These are phyloP conservation scores for Sugiyamaella lignohabitans DNA, from an alignment of 805 yeast genomes.

Conservation along the genomic window DNA sequence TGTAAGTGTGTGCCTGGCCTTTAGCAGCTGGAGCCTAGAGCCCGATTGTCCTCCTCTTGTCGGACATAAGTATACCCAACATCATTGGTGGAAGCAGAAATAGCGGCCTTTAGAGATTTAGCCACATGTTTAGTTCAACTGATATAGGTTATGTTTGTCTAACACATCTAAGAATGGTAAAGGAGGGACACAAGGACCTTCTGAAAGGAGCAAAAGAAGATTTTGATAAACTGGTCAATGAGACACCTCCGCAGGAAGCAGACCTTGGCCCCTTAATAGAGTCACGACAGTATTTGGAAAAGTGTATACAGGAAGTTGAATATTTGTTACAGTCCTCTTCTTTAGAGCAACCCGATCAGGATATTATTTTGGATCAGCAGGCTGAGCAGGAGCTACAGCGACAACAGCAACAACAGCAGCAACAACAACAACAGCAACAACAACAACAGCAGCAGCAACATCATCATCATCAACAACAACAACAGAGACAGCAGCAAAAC, in stretches of 20 bases:
- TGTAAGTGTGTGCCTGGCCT: slow-evolving; percentile 3
- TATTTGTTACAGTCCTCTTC: slow-evolving; percentile 26
- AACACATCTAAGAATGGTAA: not conserved
- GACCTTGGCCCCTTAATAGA: slow-evolving; percentile 24
- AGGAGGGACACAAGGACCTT: not conserved
- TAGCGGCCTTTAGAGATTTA: not conserved
- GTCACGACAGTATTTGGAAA: slow-evolving; percentile 29
- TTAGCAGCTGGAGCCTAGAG: too few relatives aligned
- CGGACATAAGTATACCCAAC: not conserved
- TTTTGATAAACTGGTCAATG: slow-evolving; percentile 2
- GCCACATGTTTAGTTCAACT: too few relatives aligned
- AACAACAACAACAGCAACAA: not conserved
- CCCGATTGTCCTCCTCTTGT: not conserved
- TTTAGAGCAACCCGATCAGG: slow-evolving; percentile 14
- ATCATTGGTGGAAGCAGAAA: too few relatives aligned
- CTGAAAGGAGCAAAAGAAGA: not conserved
- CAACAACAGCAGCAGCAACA: not conserved
- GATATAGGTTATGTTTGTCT: too few relatives aligned
- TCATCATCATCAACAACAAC: not conserved
- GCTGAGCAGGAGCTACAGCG: not conserved
- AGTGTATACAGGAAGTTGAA: slow-evolving; percentile 33
- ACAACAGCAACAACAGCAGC: slow-evolving; percentile 1
- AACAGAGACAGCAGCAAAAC: slow-evolving; percentile 2
- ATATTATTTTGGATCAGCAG: not conserved
- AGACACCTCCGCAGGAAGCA: slow-evolving; percentile 3